Conservation (phyloP, 495 filamentous ascomycete genomes). For the Neurospora sp. region DNA sequence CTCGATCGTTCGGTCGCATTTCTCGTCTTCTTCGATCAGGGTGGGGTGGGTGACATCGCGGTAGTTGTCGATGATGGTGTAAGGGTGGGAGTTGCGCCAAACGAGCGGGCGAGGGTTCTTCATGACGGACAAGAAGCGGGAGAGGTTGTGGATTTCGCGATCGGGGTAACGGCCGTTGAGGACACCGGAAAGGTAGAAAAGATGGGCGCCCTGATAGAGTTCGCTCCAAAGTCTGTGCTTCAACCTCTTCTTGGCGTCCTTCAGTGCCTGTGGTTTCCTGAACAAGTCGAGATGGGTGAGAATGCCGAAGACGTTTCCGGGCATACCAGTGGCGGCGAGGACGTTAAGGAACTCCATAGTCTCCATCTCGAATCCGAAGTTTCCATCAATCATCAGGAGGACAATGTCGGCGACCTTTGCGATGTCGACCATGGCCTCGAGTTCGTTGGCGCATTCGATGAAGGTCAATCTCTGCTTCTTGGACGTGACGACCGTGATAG, state of each 20-base stretch:
- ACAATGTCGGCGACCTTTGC: conserved; percentile 96
- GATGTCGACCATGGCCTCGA: conserved; percentile 90
- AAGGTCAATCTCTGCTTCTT: conserved; percentile 90
- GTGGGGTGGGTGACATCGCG: conserved; percentile 90
- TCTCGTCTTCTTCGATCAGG: conserved; percentile 72
- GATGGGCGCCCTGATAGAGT: conserved; percentile 88
- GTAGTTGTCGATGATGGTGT: conserved; percentile 85
- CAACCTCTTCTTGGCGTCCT: conserved; percentile 85
- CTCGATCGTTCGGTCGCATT: conserved; percentile 81
- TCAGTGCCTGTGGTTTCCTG: conserved; percentile 78
- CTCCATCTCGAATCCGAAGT: conserved; percentile 99
- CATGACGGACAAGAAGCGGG: conserved; percentile 92
- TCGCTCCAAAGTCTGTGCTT: conserved; percentile 97
- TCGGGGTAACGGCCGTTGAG: conserved; percentile 95
- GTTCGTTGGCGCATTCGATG: conserved; percentile 89
- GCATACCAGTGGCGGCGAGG: conserved; percentile 83
- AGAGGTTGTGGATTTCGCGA: conserved; percentile 90
- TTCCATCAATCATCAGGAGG: conserved; percentile 93
- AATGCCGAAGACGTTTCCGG: conserved; percentile 95
- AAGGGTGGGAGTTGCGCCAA: conserved; percentile 96
- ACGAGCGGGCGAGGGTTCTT: conserved; percentile 92
- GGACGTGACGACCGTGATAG: conserved; percentile 89
- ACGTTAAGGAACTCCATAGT: conserved; percentile 99
- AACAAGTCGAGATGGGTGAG: conserved; percentile 94
- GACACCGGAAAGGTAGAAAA: conserved; percentile 93